Conservation (phyloP, 164 flowering plant genomes). For the Vitis amurensis region DNA sequence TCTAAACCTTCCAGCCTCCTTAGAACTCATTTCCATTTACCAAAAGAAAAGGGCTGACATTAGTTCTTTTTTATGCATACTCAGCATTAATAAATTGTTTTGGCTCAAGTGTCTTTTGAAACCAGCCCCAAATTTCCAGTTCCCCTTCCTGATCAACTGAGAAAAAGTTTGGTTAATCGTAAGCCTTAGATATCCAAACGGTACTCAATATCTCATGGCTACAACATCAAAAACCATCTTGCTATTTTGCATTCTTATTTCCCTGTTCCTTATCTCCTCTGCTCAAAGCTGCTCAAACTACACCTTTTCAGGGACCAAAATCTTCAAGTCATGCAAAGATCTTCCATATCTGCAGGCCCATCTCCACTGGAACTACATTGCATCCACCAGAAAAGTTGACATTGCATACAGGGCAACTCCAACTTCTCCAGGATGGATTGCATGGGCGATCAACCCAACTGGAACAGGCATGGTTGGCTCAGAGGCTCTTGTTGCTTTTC, state of each 20-base stretch:
- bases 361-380: constrained; percentile 49
- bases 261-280: constrained; percentile 17
- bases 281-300: constrained; percentile 43
- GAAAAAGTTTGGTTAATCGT: neutral
- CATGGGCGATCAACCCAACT: constrained; percentile 48
- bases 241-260: constrained; percentile 18
- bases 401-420: constrained; percentile 54
- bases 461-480: constrained; percentile 40
- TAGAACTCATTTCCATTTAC: too few species aligned
- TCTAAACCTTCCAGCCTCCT: too few species aligned
- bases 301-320: constrained; percentile 29
- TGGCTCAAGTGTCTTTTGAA: neutral
- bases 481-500: constrained; percentile 41
- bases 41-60: too few species aligned
- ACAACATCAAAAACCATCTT: constrained; percentile 2
- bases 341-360: constrained; percentile 42
- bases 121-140: neutral
- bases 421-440: constrained; percentile 46
- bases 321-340: constrained; percentile 41
- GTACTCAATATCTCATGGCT: constrained; percentile 15
- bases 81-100: neutral
- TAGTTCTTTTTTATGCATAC: neutral
- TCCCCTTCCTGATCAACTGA: too few species aligned
- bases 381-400: constrained; percentile 23
- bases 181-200: neutral